Base-by-base conservation (phyloP, 805 yeast genomes). In the Pichia insulana region DNA sequence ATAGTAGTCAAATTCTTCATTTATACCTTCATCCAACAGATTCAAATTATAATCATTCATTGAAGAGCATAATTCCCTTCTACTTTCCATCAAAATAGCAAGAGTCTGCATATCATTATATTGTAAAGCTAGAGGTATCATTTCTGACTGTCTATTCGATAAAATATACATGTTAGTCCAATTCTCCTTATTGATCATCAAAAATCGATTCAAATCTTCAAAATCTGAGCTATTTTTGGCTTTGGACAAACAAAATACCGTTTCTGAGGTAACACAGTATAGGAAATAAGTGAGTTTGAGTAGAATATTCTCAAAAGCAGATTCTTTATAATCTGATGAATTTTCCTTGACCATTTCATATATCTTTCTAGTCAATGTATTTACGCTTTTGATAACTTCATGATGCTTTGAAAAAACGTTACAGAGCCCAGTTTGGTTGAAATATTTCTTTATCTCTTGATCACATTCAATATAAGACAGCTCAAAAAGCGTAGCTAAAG, bases 91-190 rank as follows among this genome's bases (percentile, higher is more conserved):
- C 8, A 75, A 62, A 30, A 63, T 74, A 0, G 80, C 81, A 22
- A 88, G 60, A 1, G 89, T 76, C 28, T 73, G 64, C 51, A 80
- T 70, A 55, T 88, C 95, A 15, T 64, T 58, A 58, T 79, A 83
- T 20, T 69, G 64, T 48, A 84, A 94, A 0, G 87, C 75, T 25
- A 87, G 68, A 7, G 63, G 61, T 18, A 83, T 56, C 0, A 89
- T 83, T 20, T 75, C 76, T 7, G 67, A 63, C 31, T 70, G 67
- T 37, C 73, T 64, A 7, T 71, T 70, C 42, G 73, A 57, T n/a
- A 66, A 55, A 11, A 80, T 69, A 43, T 86, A 60, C 3, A 71
- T 65, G 18, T 67, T 63, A 11, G 82, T 74, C 96, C 96, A 88
- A 11, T 52, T 46, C 30, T 50, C 47, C 40, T 59, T 51, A 58